phyloP scores from a whole-genome alignment of 1,139 yeast species.

The Hyphopichia burtonii region DNA sequence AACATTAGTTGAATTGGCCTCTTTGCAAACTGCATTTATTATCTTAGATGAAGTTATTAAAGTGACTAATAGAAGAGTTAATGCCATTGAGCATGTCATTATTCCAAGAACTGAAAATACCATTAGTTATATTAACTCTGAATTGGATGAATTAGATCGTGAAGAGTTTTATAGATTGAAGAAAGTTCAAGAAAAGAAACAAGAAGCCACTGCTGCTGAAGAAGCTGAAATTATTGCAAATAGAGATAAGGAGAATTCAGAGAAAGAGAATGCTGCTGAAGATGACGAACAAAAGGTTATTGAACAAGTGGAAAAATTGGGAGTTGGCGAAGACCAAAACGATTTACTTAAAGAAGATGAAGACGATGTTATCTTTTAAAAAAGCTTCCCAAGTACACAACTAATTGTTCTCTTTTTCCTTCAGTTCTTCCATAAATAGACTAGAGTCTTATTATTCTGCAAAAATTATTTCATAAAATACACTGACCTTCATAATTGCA shows the following conservation, averaged over 20 bases:
- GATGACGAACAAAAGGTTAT: neutral
- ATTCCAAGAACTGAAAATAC: slow-evolving; percentile 98
- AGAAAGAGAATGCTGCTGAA: neutral
- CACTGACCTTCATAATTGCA: no score
- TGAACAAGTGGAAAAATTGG: slow-evolving; percentile 1
- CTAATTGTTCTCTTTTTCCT: no score
- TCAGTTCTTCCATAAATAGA: no score
- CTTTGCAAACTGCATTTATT: slow-evolving; percentile 92
- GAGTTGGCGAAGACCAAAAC: neutral
- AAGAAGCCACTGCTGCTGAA: slow-evolving; percentile 66
- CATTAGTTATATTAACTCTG: slow-evolving; percentile 87
- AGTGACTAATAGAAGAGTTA: slow-evolving; percentile 96
- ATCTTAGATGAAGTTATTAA: slow-evolving; percentile 96
- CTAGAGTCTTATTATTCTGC: no score
- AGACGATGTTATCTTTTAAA: slow-evolving; percentile 1
- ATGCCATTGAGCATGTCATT: slow-evolving; percentile 97
- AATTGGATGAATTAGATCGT: slow-evolving; percentile 95
- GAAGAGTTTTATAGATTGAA: slow-evolving; percentile 96
- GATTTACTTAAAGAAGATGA: slow-evolving; percentile 1
- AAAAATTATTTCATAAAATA: no score
- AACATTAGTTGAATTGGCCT: slow-evolving; percentile 91
- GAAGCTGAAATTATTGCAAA: slow-evolving; percentile 48
- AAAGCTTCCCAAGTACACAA: no score
- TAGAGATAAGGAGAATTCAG: slow-evolving; percentile 6
- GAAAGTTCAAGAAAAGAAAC: slow-evolving; percentile 96